Base-by-base conservation (phyloP, 495 filamentous ascomycete species). In the Friedmanniomyces endolithicus region DNA sequence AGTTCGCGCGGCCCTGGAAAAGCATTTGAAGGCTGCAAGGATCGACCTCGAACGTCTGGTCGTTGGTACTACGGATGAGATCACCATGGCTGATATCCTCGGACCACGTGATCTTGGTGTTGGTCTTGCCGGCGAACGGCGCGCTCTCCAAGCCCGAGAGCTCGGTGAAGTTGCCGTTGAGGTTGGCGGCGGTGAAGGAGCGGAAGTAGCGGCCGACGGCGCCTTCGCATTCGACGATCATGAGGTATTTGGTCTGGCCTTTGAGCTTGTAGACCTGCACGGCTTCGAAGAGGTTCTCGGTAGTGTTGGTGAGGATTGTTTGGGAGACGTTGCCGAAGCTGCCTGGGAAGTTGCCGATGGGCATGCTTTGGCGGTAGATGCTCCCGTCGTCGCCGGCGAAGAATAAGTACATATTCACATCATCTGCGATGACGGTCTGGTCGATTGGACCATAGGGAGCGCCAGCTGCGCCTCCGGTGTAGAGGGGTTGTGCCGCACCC, bases 81-180 rank as follows among this genome's bases (percentile, higher is more conserved):
- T 82, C 80, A 16, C 80, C 80, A 50, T 81, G 78, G 57, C 76
- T 80, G 62, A 84, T 81, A 53, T 80, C 77, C 63, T 79, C 71
- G 35, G 79, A 80, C 80, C 80, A 84, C 45, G 71, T 72, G 2
- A 76, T 75, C 44, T 74, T 74, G 51, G 72, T 79, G 63, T 84
- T 84, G n/a, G 73, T 72, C 63, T 76, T 78, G 47, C 80, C 78
- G 0, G 80, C 80, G 48, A 83, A 84, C 7, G 1, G 80, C 75
- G 2, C 62, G 59, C 63, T 72, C 68, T 82, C 79, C 19, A 45
- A 72, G 1, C 66, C 65, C 1, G 78, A 73, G 57, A 78, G 73
- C 11, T 70, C 55, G 0, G 75, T 76, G 79, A 79, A 83, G 17
- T 67, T 41, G 0, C 79, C 79, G 39, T 58, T 58, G 1, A 83